Percentiles rank a stretch among this genome's conserved stretches.
phyloP scores from a whole-genome alignment of 345 rosid genomes.

The Citrus australasica region DNA sequence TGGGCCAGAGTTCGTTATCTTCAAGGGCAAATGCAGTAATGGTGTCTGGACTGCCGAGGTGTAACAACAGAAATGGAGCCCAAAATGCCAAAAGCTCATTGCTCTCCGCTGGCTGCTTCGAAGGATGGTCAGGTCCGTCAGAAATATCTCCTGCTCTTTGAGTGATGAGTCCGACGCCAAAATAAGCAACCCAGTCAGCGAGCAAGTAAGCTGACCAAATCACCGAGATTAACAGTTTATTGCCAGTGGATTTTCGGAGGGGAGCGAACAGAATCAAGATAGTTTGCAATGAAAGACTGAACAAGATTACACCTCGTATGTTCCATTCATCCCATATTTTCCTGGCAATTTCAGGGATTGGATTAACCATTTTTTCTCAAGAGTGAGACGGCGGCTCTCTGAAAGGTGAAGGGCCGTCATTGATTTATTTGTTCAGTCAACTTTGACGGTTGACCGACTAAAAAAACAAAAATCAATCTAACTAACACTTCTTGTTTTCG shows the following conservation, averaged over 20 bases:
- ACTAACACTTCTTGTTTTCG: no score
- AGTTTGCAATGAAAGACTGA: constrained; percentile 54
- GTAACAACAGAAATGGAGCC: constrained; percentile 71
- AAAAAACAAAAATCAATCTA: no score
- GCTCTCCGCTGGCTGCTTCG: constrained; percentile 4
- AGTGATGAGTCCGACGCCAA: constrained; percentile 54
- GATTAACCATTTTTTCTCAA: constrained; percentile 20
- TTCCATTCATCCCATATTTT: constrained; percentile 52
- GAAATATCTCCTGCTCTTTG: constrained; percentile 13
- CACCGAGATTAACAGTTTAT: constrained; percentile 26
- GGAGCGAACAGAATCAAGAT: constrained; percentile 52
- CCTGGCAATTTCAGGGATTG: constrained; percentile 30
- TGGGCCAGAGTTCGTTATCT: constrained; percentile 63
- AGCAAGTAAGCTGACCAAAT: constrained; percentile 59
- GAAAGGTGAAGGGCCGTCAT: no score
- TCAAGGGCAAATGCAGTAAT: constrained; percentile 67
- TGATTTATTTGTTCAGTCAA: no score
- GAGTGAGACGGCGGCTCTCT: not conserved
- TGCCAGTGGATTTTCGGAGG: constrained; percentile 40
- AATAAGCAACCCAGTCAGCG: constrained; percentile 61
- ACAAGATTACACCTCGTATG: constrained; percentile 47
- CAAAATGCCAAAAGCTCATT: constrained; percentile 53
- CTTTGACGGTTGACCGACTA: no score
- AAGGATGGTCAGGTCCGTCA: no score
- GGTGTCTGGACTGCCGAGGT: constrained; percentile 72